Conservation (phyloP, 2,329 filamentous ascomycete species). For the Diaporthe amygdali region DNA sequence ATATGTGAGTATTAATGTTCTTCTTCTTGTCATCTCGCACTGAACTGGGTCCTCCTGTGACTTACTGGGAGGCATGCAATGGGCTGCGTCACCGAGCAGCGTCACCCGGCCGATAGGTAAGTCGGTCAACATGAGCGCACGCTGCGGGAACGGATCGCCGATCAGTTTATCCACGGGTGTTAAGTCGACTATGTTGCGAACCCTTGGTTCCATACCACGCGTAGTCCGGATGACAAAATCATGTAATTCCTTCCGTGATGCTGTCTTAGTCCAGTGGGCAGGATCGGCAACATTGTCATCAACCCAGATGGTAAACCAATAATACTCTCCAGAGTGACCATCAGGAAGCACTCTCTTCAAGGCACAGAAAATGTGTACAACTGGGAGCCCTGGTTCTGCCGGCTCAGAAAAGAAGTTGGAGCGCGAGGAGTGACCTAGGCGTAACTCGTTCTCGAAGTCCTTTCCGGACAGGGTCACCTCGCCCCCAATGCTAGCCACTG, state of each 20-base stretch:
- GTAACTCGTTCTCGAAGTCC: not conserved
- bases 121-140: not conserved
- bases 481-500: not conserved
- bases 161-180: not conserved
- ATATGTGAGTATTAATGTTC: not conserved
- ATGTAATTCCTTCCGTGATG: not conserved
- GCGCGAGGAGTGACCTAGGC: not conserved
- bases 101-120: not conserved
- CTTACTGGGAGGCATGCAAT: not conserved
- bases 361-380: not conserved
- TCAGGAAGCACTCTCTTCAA: not conserved
- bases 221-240: not conserved
- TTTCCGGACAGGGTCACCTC: not conserved
- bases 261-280: not conserved
- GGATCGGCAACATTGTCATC: not conserved
- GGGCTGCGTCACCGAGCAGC: not conserved
- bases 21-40: too few species aligned
- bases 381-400: not conserved
- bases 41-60: not conserved
- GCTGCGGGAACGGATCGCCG: not conserved
- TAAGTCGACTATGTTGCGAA: not conserved
- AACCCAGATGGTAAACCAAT: not conserved
- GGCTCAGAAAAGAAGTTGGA: not conserved
- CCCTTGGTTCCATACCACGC: not conserved
- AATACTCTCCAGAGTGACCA: not conserved